Base-by-base conservation (phyloP, 2,329 filamentous ascomycete genomes). In the Neonectria faginata region DNA sequence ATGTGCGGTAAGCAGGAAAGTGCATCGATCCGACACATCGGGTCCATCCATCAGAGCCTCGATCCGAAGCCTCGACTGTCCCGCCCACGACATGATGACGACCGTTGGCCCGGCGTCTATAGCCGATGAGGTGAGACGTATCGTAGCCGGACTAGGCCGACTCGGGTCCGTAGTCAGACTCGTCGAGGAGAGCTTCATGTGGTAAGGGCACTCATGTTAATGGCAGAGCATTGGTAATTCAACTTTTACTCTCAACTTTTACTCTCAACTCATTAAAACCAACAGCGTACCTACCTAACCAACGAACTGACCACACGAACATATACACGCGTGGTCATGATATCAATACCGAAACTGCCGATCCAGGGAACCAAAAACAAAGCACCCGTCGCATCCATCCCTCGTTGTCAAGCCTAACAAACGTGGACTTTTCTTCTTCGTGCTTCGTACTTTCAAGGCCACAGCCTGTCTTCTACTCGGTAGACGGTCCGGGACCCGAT, bases 401-500 rank as follows among this genome's bases (percentile, higher is more conserved):
- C 29, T 18, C n/a, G 18, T 51, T 33, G 6, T 16, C 29, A 48
- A 39, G 44, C 27, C 54, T 18, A 39, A 22, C 6, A 7, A 39
- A 48, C 31, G 2, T 20, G 5, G 18, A 8, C 48, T 20, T 51
- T 33, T 51, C 18, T 36, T 33, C 47, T 3, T 51, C 11, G 10
- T 51, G 10, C 31, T 44, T 29, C 39, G n/a, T 27, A 25, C 57
- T 27, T 60, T 33, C 45, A 22, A 39, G 42, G 47, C 31, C 12
- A 14, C 42, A 59, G 29, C 47, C 45, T 27, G n/a, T 27, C 20
- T 7, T 22, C 54, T 73, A 71, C 51, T 47, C 61, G 25, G 60
- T 61, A 29, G 69, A 51, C 18, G 64, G 66, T 27, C 60, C 63
- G 14, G 67, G 33, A 18, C 62, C 33, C 11, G 55, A 41, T 18